A percentile compares a stretch with the other conserved stretches of the same genome.
phyloP scores from a whole-genome alignment of 257 asterid species.

The Solanum stenotomum region DNA sequence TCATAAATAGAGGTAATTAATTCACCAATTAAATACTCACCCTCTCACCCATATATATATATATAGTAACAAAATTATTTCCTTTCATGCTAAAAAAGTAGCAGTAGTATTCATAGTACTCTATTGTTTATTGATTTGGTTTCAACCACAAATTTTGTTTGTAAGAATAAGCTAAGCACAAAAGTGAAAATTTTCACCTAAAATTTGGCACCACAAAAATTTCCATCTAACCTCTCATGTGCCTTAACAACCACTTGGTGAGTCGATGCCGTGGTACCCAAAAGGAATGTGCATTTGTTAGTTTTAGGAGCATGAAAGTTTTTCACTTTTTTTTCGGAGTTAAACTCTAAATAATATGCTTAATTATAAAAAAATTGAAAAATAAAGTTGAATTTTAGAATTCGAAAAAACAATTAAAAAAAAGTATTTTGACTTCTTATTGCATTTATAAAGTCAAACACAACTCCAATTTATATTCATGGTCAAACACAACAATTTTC shows the following conservation, averaged over 20 bases:
- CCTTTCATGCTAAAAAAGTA: neutral
- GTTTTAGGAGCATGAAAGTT: neutral
- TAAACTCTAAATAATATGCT: no score
- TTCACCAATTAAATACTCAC: neutral
- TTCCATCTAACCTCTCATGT: neutral
- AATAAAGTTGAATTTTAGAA: no score
- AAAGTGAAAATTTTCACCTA: neutral
- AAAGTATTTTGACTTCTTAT: neutral
- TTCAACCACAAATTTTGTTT: neutral
- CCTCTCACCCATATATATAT: neutral
- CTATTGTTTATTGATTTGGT: neutral
- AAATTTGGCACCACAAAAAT: neutral
- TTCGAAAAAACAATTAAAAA: no score
- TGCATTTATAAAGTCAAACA: neutral
- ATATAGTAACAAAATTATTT: neutral
- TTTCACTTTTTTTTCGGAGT: no score
- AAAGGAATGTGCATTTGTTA: neutral
- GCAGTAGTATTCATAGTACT: neutral
- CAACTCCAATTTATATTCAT: neutral
- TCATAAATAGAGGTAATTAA: neutral
- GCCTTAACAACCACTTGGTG: neutral
- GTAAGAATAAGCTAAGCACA: neutral
- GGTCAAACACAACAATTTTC: neutral
- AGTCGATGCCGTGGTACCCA: neutral
- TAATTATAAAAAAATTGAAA: rapidly evolving